Evolutionary conservation across 2,329 filamentous ascomycete species (phyloP).

Genomic region (Atkinsonella hypoxylon): DNA sequence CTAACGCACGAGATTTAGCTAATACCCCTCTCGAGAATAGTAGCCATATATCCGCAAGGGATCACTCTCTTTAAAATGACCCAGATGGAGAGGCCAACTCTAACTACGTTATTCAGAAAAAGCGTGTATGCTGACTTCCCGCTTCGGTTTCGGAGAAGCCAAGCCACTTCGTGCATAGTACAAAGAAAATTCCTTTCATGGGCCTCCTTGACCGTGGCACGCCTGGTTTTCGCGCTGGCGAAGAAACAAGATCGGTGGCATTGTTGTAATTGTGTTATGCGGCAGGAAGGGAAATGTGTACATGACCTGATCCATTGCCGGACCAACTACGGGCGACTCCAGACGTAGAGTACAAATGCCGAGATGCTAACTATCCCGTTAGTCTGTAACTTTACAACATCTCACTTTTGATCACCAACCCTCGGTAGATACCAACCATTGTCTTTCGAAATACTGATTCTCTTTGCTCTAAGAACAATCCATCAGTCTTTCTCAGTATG

Average conservation of each 20-base stretch:
- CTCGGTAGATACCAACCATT: too few species aligned
- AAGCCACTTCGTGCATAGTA: slow-evolving; percentile 78
- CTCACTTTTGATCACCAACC: too few species aligned
- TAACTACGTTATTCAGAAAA: slow-evolving; percentile 71
- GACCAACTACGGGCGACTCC: too few species aligned
- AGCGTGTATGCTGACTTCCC: slow-evolving; percentile 76
- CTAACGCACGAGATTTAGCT: background rate
- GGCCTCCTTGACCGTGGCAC: slow-evolving; percentile 77
- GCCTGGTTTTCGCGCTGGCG: slow-evolving; percentile 45
- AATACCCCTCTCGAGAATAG: slow-evolving; percentile 82
- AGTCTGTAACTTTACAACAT: too few species aligned
- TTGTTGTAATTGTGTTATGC: background rate
- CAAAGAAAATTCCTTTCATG: slow-evolving; percentile 84
- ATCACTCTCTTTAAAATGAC: slow-evolving; percentile 78
- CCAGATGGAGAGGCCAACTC: slow-evolving; percentile 82
- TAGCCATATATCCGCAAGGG: slow-evolving; percentile 90
- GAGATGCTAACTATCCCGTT: too few species aligned
- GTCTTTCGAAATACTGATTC: too few species aligned
- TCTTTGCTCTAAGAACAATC: too few species aligned
- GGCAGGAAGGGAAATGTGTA: background rate
- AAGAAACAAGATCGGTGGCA: background rate
- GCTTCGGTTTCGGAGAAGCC: slow-evolving; percentile 85
- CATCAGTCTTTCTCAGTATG: too few species aligned
- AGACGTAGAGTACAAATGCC: background rate
- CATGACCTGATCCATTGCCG: too few species aligned